These are phyloP conservation scores for Tylopilus intermedius DNA, from an alignment of 768 basidiomycete genomes.

Conservation along the genomic window DNA sequence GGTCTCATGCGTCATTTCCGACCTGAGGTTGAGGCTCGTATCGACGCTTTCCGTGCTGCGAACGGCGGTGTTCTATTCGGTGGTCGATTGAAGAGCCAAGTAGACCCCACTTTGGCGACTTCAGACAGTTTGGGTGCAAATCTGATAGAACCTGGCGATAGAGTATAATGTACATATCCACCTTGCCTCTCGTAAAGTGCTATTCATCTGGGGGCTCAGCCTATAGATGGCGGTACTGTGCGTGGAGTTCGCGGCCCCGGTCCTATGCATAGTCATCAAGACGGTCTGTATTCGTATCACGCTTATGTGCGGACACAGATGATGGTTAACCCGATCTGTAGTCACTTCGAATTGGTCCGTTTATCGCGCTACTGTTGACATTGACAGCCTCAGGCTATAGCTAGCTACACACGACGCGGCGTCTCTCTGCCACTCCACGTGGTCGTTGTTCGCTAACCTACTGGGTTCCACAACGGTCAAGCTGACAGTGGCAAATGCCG, in stretches of 20 bases:
- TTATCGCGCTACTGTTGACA: too few relatives aligned
- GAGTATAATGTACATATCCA: conserved; percentile 16
- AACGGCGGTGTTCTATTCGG: conserved; percentile 88
- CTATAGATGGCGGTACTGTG: background rate
- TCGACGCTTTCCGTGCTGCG: conserved; percentile 65
- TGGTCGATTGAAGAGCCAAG: conserved; percentile 63
- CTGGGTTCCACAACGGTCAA: too few relatives aligned
- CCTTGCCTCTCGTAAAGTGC: background rate
- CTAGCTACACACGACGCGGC: background rate
- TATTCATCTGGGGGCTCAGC: background rate
- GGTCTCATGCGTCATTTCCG: conserved; percentile 97
- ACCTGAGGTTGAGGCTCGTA: conserved; percentile 88
- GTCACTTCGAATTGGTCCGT: too few relatives aligned
- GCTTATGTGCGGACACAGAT: too few relatives aligned
- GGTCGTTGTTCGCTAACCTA: too few relatives aligned
- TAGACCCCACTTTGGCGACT: conserved; percentile 64
- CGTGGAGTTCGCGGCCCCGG: background rate
- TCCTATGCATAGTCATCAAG: too few relatives aligned
- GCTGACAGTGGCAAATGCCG: too few relatives aligned
- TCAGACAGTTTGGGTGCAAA: conserved; percentile 69
- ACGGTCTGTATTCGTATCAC: too few relatives aligned
- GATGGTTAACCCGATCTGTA: too few relatives aligned
- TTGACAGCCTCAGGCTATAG: too few relatives aligned
- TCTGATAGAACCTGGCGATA: conserved; percentile 39
- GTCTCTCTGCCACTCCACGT: background rate